These are phyloP conservation scores for Phytophthora hybrid DNA, from an alignment of 352 stramenopile species.

Conservation along the genomic window DNA sequence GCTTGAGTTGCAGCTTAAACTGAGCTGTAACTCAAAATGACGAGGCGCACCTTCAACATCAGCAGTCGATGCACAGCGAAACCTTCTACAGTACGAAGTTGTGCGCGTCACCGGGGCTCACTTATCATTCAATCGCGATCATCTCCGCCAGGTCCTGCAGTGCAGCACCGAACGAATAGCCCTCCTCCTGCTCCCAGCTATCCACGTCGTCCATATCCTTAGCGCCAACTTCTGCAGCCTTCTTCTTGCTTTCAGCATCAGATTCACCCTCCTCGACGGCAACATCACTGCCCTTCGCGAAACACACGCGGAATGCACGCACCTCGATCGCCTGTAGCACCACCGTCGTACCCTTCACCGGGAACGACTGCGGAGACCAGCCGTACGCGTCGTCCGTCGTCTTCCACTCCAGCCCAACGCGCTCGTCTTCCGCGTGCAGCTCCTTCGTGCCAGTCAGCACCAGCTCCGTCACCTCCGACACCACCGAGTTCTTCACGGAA, in stretches of 20 bases:
- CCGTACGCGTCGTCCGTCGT: conserved; percentile 45
- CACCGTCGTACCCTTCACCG: conserved; percentile 65
- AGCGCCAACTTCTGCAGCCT: background rate
- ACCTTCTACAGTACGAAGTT: no score
- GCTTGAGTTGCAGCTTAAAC: no score
- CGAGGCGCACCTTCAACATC: no score
- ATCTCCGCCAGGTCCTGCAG: no score
- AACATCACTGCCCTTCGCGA: conserved; percentile 31
- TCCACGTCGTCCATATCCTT: background rate
- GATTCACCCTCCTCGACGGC: background rate
- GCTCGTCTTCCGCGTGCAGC: conserved; percentile 56
- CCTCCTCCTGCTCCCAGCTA: conserved; percentile 22
- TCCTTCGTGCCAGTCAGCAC: conserved; percentile 86
- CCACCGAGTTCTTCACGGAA: conserved; percentile 48
- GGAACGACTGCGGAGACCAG: conserved; percentile 42
- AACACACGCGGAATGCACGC: conserved; percentile 90
- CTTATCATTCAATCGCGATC: conserved; percentile 35
- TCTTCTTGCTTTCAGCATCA: background rate
- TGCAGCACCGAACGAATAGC: conserved; percentile 29
- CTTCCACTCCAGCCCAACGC: conserved; percentile 44
- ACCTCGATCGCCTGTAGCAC: conserved; percentile 94
- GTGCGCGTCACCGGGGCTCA: no score
- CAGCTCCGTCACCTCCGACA: conserved; percentile 85
- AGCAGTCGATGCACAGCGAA: no score
- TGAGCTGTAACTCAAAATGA: no score